Evolutionary conservation across 2,329 filamentous ascomycete genomes (phyloP), one percentile per base, ranked within the genome.

Genomic region (Penicillium crustosum): DNA sequence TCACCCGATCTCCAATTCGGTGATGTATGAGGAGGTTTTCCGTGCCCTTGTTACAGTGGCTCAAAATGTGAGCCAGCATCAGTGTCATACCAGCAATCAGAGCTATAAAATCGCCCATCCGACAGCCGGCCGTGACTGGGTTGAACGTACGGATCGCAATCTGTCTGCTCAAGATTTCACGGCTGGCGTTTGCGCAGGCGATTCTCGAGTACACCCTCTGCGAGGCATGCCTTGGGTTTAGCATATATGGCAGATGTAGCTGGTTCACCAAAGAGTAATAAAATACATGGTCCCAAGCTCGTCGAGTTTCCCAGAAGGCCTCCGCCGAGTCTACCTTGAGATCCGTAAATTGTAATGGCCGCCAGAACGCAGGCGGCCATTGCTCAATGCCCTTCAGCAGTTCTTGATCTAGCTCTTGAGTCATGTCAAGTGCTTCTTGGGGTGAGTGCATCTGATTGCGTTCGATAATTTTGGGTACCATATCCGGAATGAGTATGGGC

Each of bases 221-320:
- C 62, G 44, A 31, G 39, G 64, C 9, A 79, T 58, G 54, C 77
- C 68, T 49, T 38, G 31, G 47, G 13, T 49, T 38, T n/a, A 49
- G 9, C 47, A 49, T 49, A 55, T 73, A 78, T 0, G 78, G 78
- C 1, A 79, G 63, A 57, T 79, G 77, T 0, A 79, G 70, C 52
- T 75, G 73, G 45, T 70, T 69, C 3, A 79, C 61, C 8, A 79
- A 64, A 53, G 71, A 68, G 55, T 75, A 75, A 58, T 79, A 72
- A n/a, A 70, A 63, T 10, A 77, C 60, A 49, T 79, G 77, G n/a
- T 67, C 61, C 42, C 67, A 55, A 17, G 77, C 59, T 0, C 74
- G 72, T 2, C 69, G 51, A 6, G 65, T 72, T 44, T 78, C 72
- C 62, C 38, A 70, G 53, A 61, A 57, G 55, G 53, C 64, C 48